Percentiles rank a stretch among this genome's conserved stretches.
These are phyloP conservation scores for Neonectria punicea DNA, from an alignment of 2,329 filamentous ascomycete genomes.

Conservation along the genomic window DNA sequence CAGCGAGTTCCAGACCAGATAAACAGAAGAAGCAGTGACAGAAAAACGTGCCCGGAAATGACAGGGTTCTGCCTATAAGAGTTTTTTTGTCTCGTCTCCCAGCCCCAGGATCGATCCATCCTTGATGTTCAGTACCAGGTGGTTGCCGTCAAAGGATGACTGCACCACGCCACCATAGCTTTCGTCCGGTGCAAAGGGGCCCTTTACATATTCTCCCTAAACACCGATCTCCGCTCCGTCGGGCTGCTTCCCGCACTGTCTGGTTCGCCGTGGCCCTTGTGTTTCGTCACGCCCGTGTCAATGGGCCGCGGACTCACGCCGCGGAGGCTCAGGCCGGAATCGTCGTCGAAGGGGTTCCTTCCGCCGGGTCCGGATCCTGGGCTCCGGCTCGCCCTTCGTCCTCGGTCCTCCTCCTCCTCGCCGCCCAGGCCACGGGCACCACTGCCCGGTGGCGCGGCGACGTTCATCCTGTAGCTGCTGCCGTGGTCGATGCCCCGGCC, in stretches of 20 bases:
- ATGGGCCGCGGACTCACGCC: conserved; percentile 83
- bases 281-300: conserved; percentile 54
- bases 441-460: conserved; percentile 51
- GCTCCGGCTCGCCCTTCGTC: conserved; percentile 57
- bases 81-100: conserved; percentile 3
- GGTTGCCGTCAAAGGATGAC: not conserved
- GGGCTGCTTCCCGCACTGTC: conserved; percentile 63
- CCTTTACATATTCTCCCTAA: conserved; percentile 72
- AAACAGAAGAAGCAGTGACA: conserved; percentile 2
- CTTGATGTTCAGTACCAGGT: not conserved
- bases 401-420: conserved; percentile 50
- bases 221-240: conserved; percentile 76
- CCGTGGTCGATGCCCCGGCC: conserved; percentile 48
- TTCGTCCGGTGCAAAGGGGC: not conserved
- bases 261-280: conserved; percentile 45
- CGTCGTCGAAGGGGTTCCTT: conserved; percentile 78
- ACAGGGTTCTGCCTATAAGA: conserved; percentile 20
- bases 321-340: conserved; percentile 71
- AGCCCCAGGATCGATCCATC: not conserved
- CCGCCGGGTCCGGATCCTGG: conserved; percentile 47
- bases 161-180: not conserved
- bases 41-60: not conserved
- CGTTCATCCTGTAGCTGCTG: conserved; percentile 61
- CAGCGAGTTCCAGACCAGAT: conserved; percentile 23
- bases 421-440: conserved; percentile 33